These are phyloP conservation scores for Pelargonium citronellum DNA, from an alignment of 441 rosid species.

Conservation along the genomic window DNA sequence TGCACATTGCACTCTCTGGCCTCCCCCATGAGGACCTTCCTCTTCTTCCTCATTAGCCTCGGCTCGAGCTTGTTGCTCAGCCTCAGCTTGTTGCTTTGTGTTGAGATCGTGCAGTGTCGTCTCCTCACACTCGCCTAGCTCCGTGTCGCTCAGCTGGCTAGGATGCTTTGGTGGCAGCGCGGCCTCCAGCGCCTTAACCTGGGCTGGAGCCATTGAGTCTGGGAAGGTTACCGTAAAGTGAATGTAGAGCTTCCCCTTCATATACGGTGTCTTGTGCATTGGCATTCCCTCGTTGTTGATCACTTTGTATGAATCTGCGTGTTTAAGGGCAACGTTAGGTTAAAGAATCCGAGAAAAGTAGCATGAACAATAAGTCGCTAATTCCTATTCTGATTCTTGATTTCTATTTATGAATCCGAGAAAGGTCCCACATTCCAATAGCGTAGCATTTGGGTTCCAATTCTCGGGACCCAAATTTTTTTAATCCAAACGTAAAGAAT, in stretches of 20 bases:
- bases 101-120: slow-evolving; percentile 28
- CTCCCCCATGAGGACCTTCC: slow-evolving; percentile 70
- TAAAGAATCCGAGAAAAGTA: no score
- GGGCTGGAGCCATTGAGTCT: slow-evolving; percentile 53
- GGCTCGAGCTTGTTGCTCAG: slow-evolving; percentile 39
- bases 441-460: no score
- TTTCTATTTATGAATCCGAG: no score
- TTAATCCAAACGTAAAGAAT: no score
- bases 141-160: slow-evolving; percentile 64
- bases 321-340: no score
- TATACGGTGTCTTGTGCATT: slow-evolving; percentile 75
- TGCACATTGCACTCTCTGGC: slow-evolving; percentile 89
- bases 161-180: slow-evolving; percentile 46
- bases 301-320: slow-evolving; percentile 69
- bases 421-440: no score
- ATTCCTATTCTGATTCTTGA: no score
- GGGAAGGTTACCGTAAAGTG: slow-evolving; percentile 87
- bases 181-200: slow-evolving; percentile 59
- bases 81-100: slow-evolving; percentile 38
- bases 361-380: no score
- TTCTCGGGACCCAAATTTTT: no score
- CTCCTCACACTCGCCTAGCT: slow-evolving; percentile 94
- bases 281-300: slow-evolving; percentile 95
- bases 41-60: slow-evolving; percentile 78
- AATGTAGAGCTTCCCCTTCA: slow-evolving; percentile 84